Evolutionary conservation across 2,329 filamentous ascomycete species (phyloP).

Genomic region (Botrytis deweyae): DNA sequence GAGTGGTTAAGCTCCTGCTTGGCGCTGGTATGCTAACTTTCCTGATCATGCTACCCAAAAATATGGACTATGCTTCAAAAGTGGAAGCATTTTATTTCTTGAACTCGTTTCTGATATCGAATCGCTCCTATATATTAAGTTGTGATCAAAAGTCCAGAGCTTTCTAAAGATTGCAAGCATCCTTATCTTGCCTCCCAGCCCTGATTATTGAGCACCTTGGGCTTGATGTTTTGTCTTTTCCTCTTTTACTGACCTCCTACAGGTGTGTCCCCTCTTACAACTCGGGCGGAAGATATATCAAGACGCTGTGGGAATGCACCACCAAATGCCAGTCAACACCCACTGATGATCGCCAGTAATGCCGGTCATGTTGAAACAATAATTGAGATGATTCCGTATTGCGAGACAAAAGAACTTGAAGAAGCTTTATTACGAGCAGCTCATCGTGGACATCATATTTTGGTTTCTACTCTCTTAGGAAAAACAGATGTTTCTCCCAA

Average conservation of each 20-base stretch:
- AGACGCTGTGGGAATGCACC: background rate
- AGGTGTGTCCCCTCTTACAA: constrained; percentile 38
- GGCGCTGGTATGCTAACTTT: constrained; percentile 35
- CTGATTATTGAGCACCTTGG: too few relatives aligned
- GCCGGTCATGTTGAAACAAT: constrained; percentile 32
- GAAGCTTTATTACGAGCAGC: background rate
- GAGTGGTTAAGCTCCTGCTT: constrained; percentile 38
- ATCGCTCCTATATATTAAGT: background rate
- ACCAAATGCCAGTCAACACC: constrained; percentile 29
- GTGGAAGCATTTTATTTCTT: background rate
- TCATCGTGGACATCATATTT: background rate
- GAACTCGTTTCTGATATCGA: background rate
- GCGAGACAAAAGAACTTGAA: background rate
- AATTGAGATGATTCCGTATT: constrained; percentile 21
- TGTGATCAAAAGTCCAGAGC: background rate
- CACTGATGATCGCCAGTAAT: constrained; percentile 40
- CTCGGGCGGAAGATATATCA: constrained; percentile 27
- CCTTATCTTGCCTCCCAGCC: background rate
- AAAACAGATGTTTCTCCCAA: constrained; percentile 5
- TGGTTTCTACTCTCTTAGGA: background rate
- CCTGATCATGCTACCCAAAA: background rate
- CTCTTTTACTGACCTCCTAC: background rate
- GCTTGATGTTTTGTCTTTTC: background rate
- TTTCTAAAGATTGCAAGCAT: background rate
- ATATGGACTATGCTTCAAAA: background rate